Base-by-base conservation (phyloP, 805 yeast species). In the Myxozyma sirexii region DNA sequence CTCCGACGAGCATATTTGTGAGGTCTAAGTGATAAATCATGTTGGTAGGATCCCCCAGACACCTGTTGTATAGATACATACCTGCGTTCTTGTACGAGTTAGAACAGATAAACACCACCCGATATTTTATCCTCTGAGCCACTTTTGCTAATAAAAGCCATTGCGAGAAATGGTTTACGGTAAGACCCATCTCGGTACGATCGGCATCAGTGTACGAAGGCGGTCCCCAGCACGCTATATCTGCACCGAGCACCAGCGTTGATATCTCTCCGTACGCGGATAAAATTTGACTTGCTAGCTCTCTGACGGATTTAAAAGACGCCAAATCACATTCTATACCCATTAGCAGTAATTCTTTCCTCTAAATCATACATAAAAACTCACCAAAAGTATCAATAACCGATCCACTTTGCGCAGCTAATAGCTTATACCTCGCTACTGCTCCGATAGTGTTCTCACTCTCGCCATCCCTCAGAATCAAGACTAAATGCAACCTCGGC, bases 111-210 rank as follows among this genome's bases (percentile, higher is more conserved):
- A 64, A 63, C 8, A 63, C 62, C n/a, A 64, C 54, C 15, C 68
- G 57, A 29, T 58, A 50, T 19, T 38, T 31, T 19, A 65, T 52
- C 23, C n/a, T 45, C 15, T 39, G 31, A 4, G 54, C 37, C 21
- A 65, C 45, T 26, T 37, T 27, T 4, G 59, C 57, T 7, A 59
- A 55, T 7, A 65, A 46, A 17, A 61, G 39, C 67, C 67, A 65
- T 48, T 64, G 66, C 6, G 57, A 26, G 17, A 65, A 39, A 46
- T 65, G 60, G 35, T 65, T 65, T 31, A 64, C 64, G 4, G 64
- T 17, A 29, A 65, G 23, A 15, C 66, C 58, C 43, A 49, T 38
- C 39, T 65, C 68, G 10, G 33, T 35, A 1, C 46, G 48, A 21
- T 62, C 65, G 8, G 15, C 4, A 19, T 62, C 66, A 8, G 62